These are phyloP conservation scores for Fragilaria radians DNA, from an alignment of 108 stramenopile species.

Conservation along the genomic window DNA sequence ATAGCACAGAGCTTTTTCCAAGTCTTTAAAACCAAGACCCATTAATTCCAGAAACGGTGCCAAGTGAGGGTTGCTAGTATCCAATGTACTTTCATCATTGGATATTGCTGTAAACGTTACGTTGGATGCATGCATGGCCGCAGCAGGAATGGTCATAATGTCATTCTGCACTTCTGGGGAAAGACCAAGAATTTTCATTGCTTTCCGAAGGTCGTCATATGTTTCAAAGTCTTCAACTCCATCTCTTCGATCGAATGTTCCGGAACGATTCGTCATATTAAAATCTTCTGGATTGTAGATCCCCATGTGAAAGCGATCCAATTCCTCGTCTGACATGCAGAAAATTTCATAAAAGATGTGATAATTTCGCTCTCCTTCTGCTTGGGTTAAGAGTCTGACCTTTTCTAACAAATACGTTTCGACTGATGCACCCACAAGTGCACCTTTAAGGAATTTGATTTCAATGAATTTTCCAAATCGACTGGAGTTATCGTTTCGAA, in stretches of 20 bases:
- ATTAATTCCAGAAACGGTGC: conserved; percentile 29
- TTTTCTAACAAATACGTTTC: conserved; percentile 80
- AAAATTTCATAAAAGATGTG: conserved; percentile 88
- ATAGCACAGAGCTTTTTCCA: conserved; percentile 38
- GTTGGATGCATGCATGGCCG: conserved; percentile 53
- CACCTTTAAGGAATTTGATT: conserved; percentile 33
- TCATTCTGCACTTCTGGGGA: conserved; percentile 25
- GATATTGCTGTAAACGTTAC: conserved; percentile 43
- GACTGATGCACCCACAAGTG: conserved; percentile 58
- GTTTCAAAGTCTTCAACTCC: conserved; percentile 40
- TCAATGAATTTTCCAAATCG: conserved; percentile 73
- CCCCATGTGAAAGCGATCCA: neutral
- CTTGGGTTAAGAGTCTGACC: conserved; percentile 47
- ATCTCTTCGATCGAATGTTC: conserved; percentile 51
- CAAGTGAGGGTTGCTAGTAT: conserved; percentile 30
- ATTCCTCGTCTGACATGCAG: conserved; percentile 8
- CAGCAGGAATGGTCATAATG: conserved; percentile 37
- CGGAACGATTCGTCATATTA: conserved; percentile 33
- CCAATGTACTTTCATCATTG: conserved; percentile 40
- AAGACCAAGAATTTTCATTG: conserved; percentile 51
- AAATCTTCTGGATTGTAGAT: conserved; percentile 34
- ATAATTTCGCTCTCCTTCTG: conserved; percentile 75
- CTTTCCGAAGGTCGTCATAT: conserved; percentile 32
- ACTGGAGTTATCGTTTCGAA: conserved; percentile 84
- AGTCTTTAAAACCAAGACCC: conserved; percentile 23